Percentiles rank a stretch among this genome's conserved stretches.
These are phyloP conservation scores for Picea abies DNA, from an alignment of 83 land plant species.

Conservation along the genomic window DNA sequence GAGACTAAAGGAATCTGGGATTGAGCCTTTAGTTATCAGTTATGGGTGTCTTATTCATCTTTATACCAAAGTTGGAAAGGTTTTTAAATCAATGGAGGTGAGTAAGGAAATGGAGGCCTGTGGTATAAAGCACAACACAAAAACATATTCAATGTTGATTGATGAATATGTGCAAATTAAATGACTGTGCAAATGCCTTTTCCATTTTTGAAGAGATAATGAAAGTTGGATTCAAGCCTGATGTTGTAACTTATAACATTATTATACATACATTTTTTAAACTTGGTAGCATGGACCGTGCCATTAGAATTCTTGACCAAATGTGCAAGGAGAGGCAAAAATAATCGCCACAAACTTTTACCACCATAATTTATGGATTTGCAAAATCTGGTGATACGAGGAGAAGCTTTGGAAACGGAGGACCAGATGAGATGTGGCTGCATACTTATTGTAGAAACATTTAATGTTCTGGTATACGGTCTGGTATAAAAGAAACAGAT, in stretches of 20 bases:
- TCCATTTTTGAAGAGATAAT: constrained; percentile 68
- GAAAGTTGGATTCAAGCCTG: constrained; percentile 79
- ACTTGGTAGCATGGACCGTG: too few species aligned
- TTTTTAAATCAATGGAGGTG: constrained; percentile 80
- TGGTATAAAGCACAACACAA: constrained; percentile 73
- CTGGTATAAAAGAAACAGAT: constrained; percentile 60
- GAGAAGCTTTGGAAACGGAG: constrained; percentile 55
- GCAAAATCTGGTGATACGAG: too few species aligned
- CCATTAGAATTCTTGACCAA: too few species aligned
- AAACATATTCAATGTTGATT: constrained; percentile 71
- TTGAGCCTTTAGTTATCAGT: too few species aligned
- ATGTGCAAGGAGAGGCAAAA: too few species aligned
- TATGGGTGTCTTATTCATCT: too few species aligned
- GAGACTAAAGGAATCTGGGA: too few species aligned
- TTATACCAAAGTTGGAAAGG: constrained; percentile 61
- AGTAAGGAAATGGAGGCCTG: constrained; percentile 60
- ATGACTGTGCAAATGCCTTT: constrained; percentile 88
- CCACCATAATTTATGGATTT: too few species aligned
- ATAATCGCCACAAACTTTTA: too few species aligned
- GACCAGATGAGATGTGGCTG: constrained; percentile 79
- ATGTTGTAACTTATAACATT: constrained; percentile 87
- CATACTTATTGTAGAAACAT: constrained; percentile 82
- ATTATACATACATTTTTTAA: constrained; percentile 56
- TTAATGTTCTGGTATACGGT: constrained; percentile 84
- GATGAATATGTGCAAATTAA: constrained; percentile 73